A percentile compares a stretch with the other conserved stretches of the same genome.
These are phyloP conservation scores for Phaseolus coccineus DNA, from an alignment of 331 rosid genomes.

Conservation along the genomic window DNA sequence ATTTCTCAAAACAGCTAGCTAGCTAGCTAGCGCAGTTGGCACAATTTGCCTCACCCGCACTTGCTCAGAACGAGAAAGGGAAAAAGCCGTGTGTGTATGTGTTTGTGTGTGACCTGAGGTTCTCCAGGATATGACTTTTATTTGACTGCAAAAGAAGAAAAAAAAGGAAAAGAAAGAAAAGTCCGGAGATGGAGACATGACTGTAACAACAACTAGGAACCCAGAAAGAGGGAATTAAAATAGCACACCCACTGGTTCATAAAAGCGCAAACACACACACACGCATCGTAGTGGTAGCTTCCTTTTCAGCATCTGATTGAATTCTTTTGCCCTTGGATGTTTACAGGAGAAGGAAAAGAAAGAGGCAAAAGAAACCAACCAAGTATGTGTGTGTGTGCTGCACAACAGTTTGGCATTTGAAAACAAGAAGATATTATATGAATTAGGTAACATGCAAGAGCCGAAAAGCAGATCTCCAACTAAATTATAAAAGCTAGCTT, in stretches of 20 bases:
- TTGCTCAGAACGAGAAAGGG: slow-evolving; percentile 39
- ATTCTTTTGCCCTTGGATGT: slow-evolving; percentile 24
- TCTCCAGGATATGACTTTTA: slow-evolving; percentile 63
- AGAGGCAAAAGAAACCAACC: slow-evolving; percentile 22
- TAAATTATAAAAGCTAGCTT: slow-evolving; percentile 27
- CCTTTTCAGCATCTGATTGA: slow-evolving; percentile 61
- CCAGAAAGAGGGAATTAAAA: slow-evolving; percentile 44
- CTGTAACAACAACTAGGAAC: slow-evolving; percentile 50
- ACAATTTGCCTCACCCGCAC: slow-evolving; percentile 19
- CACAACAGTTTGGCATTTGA: background rate
- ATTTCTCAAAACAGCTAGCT: slow-evolving; percentile 28
- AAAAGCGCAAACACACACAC: slow-evolving; percentile 14
- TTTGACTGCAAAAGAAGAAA: slow-evolving; percentile 69
- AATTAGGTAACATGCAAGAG: slow-evolving; percentile 39
- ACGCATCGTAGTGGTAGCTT: slow-evolving; percentile 1
- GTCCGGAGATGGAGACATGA: slow-evolving; percentile 84
- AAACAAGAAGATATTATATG: background rate
- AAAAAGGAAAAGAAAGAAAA: slow-evolving; percentile 40
- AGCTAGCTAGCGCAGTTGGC: slow-evolving; percentile 21
- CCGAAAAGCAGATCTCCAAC: slow-evolving; percentile 48
- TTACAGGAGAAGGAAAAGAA: slow-evolving; percentile 35
- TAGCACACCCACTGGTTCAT: slow-evolving; percentile 42
- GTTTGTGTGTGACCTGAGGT: slow-evolving; percentile 36
- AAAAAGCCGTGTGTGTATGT: slow-evolving; percentile 28
- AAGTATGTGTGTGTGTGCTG: background rate